Base-by-base conservation (phyloP, 495 filamentous ascomycete species). In the Aspergillus nidulans region DNA sequence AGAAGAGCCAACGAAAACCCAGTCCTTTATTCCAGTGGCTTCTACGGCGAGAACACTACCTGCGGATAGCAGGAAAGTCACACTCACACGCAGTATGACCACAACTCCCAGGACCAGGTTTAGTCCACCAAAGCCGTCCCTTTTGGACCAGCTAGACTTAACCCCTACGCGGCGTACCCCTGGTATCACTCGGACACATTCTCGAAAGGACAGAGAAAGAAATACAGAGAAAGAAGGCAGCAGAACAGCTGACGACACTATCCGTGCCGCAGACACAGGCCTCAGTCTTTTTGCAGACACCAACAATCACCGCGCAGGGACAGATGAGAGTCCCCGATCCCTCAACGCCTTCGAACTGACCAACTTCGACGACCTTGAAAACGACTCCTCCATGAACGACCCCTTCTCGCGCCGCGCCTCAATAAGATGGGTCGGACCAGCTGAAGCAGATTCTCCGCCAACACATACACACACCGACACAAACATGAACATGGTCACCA, bases 41-140 rank as follows among this genome's bases (percentile, higher is more conserved):
- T 39, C 66, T 23, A 59, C 66, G 36, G 43, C 51, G 45, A 66
- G 56, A 41, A 56, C 66, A 52, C 56, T 75, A 24, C 64, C 73
- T 42, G 60, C 64, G 16, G 61, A 60, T 16, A 63, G 58, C 34
- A 70, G 69, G 47, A 73, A 72, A 60, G 67, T 71, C 30, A 67
- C 62, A 24, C 66, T 76, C 19, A 65, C 72, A 6, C 75, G 61
- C 32, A 75, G 61, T 53, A 68, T 68, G 55, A 70, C 68, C 12
- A 62, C 63, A 24, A 76, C 73, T 1, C 72, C 73, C 24, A 67
- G 71, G 41, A 75, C 69, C 18, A 65, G 75, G 38, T 77, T 77
- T 49, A 77, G 73, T 44, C 73, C 69, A 26, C 73, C 73, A 7
- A 76, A 76, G 50, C 73, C 70, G 16, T 71, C 73, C 25, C 67